Evolutionary conservation across 805 yeast genomes (phyloP).

Genomic region (Pichia gijzeniarum): DNA sequence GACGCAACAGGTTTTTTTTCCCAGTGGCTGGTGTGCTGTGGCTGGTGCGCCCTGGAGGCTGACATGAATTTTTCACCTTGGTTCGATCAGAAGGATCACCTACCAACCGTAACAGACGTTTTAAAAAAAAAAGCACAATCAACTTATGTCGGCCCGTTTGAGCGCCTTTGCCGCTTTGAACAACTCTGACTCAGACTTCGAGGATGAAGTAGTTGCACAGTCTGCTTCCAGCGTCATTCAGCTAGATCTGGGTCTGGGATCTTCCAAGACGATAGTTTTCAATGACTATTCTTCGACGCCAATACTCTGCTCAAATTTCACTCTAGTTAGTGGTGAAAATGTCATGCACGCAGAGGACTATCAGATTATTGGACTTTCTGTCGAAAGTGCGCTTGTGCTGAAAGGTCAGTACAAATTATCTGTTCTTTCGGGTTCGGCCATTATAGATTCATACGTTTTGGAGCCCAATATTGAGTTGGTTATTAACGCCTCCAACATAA

Average conservation of each 20-base stretch:
- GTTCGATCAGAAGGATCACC: background rate
- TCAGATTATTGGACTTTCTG: conserved; percentile 1
- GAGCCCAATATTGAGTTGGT: conserved; percentile 15
- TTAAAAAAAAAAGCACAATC: background rate
- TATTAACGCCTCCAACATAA: conserved; percentile 32
- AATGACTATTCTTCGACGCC: background rate
- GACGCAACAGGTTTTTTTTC: background rate
- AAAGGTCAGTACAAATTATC: conserved; percentile 41
- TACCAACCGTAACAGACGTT: background rate
- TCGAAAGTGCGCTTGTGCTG: conserved; percentile 31
- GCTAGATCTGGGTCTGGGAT: conserved; percentile 2
- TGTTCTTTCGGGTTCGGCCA: conserved; percentile 42
- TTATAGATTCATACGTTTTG: conserved; percentile 35
- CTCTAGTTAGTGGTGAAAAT: conserved; percentile 32
- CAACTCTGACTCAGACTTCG: conserved; percentile 12
- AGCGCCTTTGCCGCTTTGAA: conserved; percentile 33
- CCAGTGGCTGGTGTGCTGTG: background rate
- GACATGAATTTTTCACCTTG: too few species aligned
- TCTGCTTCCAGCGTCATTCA: background rate
- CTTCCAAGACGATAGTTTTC: background rate
- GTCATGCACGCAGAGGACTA: conserved; percentile 26
- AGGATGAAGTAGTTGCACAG: background rate
- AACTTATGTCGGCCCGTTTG: conserved; percentile 10
- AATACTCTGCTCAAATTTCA: conserved; percentile 32
- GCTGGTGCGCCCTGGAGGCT: background rate